Evolutionary conservation across 306 rosid species (phyloP), one percentile per base, ranked within the genome.

Genomic region (Vachellia pachyceras): DNA sequence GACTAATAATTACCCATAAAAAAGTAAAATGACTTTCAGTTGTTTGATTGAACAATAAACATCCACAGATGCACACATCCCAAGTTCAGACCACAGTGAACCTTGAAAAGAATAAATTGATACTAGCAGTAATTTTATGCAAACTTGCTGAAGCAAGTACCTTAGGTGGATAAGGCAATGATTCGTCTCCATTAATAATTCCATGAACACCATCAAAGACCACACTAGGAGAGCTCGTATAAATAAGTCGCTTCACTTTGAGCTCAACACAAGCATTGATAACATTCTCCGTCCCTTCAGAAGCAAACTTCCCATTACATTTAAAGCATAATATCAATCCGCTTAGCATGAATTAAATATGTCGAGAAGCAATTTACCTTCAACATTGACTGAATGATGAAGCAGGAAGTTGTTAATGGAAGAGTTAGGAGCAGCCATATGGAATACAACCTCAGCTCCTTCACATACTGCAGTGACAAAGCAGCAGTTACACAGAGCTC

Each of bases 381-480:
- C 92, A 5, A 96, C 99, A 77, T 92, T 96, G 29, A 96, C 99
- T 2, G 98, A 90, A 79, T 82, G 83, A 84, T 96, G 99, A 42
- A 96, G 92, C 90, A 92, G 87, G 86, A 82, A 81, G 46, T 82
- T 86, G 84, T 96, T 96, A 70, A 96, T 90, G 36, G 98, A 93
- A 7, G 99, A 93, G 61, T 93, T 88, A 0, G 99, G 99, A 64
- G 99, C 99, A 73, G 99, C 99, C 99, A 93, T 92, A 75, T 96
- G 99, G 77, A 93, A 96, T 73, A 93, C 99, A 69, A 78, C 94
- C 83, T 96, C 98, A 52, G 82, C 97, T 52, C 97, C 99, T 77
- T 90, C 88, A 47, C 85, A 89, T 18, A 93, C 99, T 95, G 85
- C 76, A 88, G 0, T 20, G 46, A 82, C 57, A 49, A 45, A 11